Evolutionary conservation across 805 yeast species (phyloP), one percentile per base, ranked within the genome.

Genomic region (Saccharomycopsis fibuligera): DNA sequence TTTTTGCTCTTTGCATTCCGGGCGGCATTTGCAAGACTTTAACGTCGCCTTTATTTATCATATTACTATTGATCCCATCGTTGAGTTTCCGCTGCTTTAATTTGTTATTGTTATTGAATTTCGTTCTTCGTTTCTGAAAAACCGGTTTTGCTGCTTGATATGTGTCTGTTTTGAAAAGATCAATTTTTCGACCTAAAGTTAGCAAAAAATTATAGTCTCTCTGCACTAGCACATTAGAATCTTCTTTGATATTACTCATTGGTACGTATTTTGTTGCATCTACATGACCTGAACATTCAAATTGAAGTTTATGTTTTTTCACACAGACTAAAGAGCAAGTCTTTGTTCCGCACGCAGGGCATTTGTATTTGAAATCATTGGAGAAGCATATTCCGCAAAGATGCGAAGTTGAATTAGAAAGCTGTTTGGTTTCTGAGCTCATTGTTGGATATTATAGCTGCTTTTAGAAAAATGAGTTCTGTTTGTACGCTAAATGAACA

Each of bases 201-300:
- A 76, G 68, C 29, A 90, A 64, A 59, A 86, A 86, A 60, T 86
- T 83, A 62, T 88, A 90, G 61, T 90, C 97, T 53, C 97, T 66
- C 59, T 89, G 88, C 5, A 89, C 76, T 41, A 68, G 54, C 10
- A 59, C 41, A 31, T 79, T 76, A 4, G 63, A 56, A 6, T 65
- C 64, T 23, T 67, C 65, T 5, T 63, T 66, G 47, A 65, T 64
- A 55, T 64, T 50, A 17, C 65, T 59, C 39, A 75, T 71, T 3
- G 56, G 50, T 1, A 85, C 66, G 59, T 79, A 87, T 41, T 67
- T 66, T 1, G 87, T 70, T 12, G 76, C 76, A 58, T 84, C 87
- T 21, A 79, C 73, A 17, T 58, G 55, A 0, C 96, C 96, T 3
- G 78, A 67, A 60, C 97, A 90, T 19, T 70, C 69, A 6, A 75